Evolutionary conservation across 192 early-diverging fungal genomes (phyloP).

Genomic region (Coemansia sp.): DNA sequence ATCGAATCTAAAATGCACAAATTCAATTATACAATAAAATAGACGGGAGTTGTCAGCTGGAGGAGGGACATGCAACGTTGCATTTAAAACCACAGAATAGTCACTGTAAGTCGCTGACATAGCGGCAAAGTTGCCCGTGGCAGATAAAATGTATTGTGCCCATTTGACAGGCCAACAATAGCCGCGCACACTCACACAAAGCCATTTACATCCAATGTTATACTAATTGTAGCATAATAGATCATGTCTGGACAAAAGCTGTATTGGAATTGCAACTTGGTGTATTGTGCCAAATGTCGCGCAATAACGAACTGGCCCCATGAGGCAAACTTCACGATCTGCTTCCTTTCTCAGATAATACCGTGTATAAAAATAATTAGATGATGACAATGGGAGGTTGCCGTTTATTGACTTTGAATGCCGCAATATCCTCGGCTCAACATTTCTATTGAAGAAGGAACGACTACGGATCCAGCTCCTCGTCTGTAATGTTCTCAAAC

Average conservation of each 20-base stretch:
- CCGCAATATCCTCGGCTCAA: not conserved
- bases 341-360: too few relatives aligned
- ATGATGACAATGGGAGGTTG: not conserved
- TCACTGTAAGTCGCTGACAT: not conserved
- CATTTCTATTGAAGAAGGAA: not conserved
- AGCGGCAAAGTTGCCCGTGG: not conserved
- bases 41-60: not conserved
- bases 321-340: too few relatives aligned
- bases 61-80: not conserved
- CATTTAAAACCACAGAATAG: not conserved
- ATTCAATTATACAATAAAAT: slow-evolving; percentile 11
- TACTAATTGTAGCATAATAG: too few relatives aligned
- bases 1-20: not conserved
- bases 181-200: too few relatives aligned
- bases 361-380: not conserved
- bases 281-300: too few relatives aligned
- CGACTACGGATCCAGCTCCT: slow-evolving; percentile 17
- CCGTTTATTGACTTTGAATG: not conserved
- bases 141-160: too few relatives aligned
- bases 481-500: slow-evolving; percentile 32
- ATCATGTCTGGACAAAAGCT: too few relatives aligned
- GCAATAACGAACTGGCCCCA: too few relatives aligned
- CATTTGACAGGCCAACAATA: too few relatives aligned
- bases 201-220: too few relatives aligned
- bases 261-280: not conserved